Percentiles rank a stretch among this genome's conserved stretches.
Conservation (phyloP, 2,329 filamentous ascomycete genomes). For the Mariannaea sp. region DNA sequence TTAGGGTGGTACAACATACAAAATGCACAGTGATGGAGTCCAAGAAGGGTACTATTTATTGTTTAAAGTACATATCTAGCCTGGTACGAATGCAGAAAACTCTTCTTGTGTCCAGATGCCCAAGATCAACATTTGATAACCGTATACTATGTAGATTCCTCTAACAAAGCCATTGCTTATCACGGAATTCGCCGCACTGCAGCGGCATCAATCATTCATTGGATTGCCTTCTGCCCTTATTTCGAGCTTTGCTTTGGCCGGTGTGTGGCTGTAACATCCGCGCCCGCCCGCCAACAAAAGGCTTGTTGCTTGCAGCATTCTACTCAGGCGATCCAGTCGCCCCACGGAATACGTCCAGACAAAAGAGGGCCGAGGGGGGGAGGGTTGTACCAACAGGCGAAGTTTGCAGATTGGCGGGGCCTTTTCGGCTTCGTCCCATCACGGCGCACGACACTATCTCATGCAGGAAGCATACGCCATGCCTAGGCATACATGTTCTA, state of each 20-base stretch:
- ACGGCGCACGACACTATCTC: slow-evolving; percentile 2
- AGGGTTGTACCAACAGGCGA: slow-evolving; percentile 2
- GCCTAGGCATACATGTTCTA: too few species aligned
- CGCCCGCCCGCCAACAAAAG: too few species aligned
- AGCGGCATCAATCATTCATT: slow-evolving; percentile 5
- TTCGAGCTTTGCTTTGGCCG: not conserved
- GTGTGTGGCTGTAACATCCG: slow-evolving; percentile 5
- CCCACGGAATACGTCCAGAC: slow-evolving; percentile 2
- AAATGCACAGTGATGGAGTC: slow-evolving; percentile 12
- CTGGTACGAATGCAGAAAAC: not conserved
- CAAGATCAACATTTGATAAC: not conserved
- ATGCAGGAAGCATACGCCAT: not conserved
- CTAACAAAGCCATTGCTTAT: not conserved
- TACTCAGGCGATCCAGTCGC: slow-evolving; percentile 4
- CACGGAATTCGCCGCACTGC: not conserved
- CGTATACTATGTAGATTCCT: too few species aligned
- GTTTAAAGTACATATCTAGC: slow-evolving; percentile 2
- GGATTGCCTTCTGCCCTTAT: not conserved
- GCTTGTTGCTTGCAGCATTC: not conserved
- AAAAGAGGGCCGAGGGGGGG: not conserved
- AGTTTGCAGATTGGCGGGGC: slow-evolving; percentile 15
- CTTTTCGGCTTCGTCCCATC: slow-evolving; percentile 8
- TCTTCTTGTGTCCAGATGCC: not conserved
- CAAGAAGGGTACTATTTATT: not conserved
- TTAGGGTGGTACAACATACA: slow-evolving; percentile 4